A percentile compares a stretch with the other conserved stretches of the same genome.
Evolutionary conservation across 78 protist species (phyloP).

Genomic region (Pelomyxa schiedti): DNA sequence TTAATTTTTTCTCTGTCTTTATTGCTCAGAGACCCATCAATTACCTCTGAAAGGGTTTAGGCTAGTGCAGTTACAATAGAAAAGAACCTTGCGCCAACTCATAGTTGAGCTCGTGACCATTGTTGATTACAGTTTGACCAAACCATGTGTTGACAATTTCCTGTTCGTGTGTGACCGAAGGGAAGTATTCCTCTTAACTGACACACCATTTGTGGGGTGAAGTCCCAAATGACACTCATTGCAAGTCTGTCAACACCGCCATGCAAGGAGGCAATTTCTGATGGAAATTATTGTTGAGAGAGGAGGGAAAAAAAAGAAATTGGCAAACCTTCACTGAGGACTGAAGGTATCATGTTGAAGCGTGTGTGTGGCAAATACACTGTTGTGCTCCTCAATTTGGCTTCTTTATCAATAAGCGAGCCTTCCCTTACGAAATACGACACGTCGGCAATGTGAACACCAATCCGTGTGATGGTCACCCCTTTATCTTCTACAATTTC

Average conservation of each 20-base stretch:
- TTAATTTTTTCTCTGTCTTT: no score
- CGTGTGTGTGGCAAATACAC: constrained; percentile 64
- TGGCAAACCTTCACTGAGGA: constrained; percentile 40
- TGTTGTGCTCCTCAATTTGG: constrained; percentile 49
- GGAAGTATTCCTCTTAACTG: neutral
- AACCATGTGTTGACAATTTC: constrained; percentile 24
- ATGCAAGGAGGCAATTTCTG: neutral
- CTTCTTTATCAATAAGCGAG: constrained; percentile 66
- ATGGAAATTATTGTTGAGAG: constrained; percentile 35
- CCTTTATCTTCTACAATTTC: constrained; percentile 11
- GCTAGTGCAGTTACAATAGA: no score
- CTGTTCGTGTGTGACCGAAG: neutral
- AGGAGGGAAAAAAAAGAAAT: no score
- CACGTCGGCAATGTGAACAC: constrained; percentile 90
- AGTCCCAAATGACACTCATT: constrained; percentile 24
- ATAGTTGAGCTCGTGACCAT: constrained; percentile 21
- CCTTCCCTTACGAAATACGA: constrained; percentile 61
- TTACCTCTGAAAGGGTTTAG: no score
- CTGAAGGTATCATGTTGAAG: constrained; percentile 68
- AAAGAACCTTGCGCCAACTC: constrained; percentile 44
- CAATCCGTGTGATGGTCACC: no score
- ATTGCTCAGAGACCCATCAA: no score
- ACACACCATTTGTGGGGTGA: neutral
- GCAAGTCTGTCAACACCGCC: constrained; percentile 24
- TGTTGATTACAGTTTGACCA: constrained; percentile 32